phyloP scores from a whole-genome alignment of 2,329 filamentous ascomycete genomes.

The Chrysoporthe puriensis region DNA sequence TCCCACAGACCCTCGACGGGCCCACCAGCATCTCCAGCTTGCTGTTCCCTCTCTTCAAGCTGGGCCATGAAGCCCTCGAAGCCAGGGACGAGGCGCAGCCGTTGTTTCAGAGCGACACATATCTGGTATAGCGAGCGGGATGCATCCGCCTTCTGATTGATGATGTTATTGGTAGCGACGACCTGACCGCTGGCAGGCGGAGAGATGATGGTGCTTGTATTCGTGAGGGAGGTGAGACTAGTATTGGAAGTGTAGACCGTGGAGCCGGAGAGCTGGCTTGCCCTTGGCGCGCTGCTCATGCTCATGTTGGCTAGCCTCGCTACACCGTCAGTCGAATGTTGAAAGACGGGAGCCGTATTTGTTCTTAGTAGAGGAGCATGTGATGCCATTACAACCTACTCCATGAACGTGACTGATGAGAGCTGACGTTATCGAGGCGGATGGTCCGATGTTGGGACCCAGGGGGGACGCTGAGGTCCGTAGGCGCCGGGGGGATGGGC shows the following conservation, averaged over 20 bases:
- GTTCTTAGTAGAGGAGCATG: slow-evolving; percentile 63
- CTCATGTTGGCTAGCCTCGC: slow-evolving; percentile 54
- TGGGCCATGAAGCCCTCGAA: slow-evolving; percentile 77
- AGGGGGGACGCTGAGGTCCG: slow-evolving; percentile 11
- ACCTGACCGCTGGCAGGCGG: slow-evolving; percentile 61
- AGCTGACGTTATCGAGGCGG: slow-evolving; percentile 10
- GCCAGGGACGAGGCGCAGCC: slow-evolving; percentile 79
- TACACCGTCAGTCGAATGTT: slow-evolving; percentile 51
- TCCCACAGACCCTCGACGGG: slow-evolving; percentile 92
- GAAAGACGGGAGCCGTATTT: slow-evolving; percentile 60
- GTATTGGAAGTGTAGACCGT: slow-evolving; percentile 58
- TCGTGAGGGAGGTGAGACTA: slow-evolving; percentile 55
- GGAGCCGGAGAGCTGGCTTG: slow-evolving; percentile 66
- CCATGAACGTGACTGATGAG: slow-evolving; percentile 33
- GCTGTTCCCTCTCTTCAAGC: slow-evolving; percentile 69
- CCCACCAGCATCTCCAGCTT: slow-evolving; percentile 65
- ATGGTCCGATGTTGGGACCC: slow-evolving; percentile 18
- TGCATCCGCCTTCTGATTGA: slow-evolving; percentile 94
- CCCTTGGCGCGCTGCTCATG: slow-evolving; percentile 56
- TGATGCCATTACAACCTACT: slow-evolving; percentile 51
- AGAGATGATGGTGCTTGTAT: slow-evolving; percentile 45
- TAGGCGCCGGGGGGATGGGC: background rate
- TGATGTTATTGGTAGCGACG: slow-evolving; percentile 86
- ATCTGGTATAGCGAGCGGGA: slow-evolving; percentile 93
- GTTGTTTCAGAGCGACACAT: slow-evolving; percentile 81